A percentile compares a stretch with the other conserved stretches of the same genome.
Evolutionary conservation across 306 rosid genomes (phyloP).

Genomic region (Benincasa hispida): DNA sequence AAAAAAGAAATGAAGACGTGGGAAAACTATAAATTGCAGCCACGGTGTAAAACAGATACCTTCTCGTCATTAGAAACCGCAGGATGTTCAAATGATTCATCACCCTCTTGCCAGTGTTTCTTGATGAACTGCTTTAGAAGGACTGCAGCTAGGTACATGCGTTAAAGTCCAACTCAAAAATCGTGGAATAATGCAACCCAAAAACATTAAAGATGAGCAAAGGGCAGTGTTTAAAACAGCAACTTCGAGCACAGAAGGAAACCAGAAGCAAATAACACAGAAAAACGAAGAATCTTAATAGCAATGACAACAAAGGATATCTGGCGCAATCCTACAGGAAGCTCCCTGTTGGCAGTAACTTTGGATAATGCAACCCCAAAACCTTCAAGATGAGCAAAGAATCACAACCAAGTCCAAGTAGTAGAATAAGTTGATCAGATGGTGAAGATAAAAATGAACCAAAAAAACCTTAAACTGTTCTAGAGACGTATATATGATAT

Average conservation of each 20-base stretch:
- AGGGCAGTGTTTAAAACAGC: neutral
- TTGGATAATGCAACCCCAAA: constrained; percentile 82
- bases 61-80: constrained; percentile 63
- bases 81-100: constrained; percentile 80
- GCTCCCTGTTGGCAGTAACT: constrained; percentile 74
- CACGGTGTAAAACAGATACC: constrained; percentile 23
- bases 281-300: constrained; percentile 8
- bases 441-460: neutral
- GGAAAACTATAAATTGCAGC: neutral
- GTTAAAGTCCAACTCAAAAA: constrained; percentile 46
- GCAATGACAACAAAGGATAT: constrained; percentile 51
- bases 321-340: constrained; percentile 68
- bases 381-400: constrained; percentile 39
- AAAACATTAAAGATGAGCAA: neutral
- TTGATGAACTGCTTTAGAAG: constrained; percentile 85
- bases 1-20: neutral
- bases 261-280: neutral
- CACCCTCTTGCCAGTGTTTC: constrained; percentile 90
- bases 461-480: neutral
- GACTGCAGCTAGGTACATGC: constrained; percentile 86
- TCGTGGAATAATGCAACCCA: neutral
- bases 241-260: neutral
- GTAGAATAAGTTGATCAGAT: neutral
- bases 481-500: neutral
- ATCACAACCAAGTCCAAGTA: constrained; percentile 1